Percentiles rank a stretch among this genome's conserved stretches.
phyloP scores from a whole-genome alignment of 768 basidiomycete genomes.

The Mycena olivaceomarginata region DNA sequence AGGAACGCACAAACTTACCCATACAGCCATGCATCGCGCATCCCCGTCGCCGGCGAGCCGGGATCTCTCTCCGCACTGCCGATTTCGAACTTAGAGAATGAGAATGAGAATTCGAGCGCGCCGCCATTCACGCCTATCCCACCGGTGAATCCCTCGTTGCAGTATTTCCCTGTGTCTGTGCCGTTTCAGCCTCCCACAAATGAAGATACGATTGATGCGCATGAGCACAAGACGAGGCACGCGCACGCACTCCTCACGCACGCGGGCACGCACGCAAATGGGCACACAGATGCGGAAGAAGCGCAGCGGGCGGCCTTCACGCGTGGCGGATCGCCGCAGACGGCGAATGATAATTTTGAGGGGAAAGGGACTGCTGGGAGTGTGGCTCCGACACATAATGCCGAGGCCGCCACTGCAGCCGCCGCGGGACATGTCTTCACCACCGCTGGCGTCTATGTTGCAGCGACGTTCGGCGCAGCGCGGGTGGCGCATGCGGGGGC shows the following conservation, averaged over 20 bases:
- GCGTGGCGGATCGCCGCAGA: background rate
- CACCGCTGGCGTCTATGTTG: background rate
- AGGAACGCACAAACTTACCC: background rate
- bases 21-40: background rate
- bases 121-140: conserved; percentile 6
- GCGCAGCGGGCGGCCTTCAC: conserved; percentile 17
- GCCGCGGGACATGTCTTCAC: conserved; percentile 7
- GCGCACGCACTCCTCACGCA: background rate
- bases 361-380: background rate
- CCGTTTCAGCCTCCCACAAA: background rate
- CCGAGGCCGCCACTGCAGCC: background rate
- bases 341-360: background rate
- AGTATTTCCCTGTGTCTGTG: background rate
- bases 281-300: conserved; percentile 8
- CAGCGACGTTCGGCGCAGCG: conserved; percentile 13
- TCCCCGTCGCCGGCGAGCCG: background rate
- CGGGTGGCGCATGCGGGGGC: conserved; percentile 9
- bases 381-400: no score
- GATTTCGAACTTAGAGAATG: no score
- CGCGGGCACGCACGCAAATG: conserved; percentile 4
- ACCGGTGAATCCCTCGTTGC: background rate
- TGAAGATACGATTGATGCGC: no score
- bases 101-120: background rate
- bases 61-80: background rate
- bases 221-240: background rate